A percentile compares a stretch with the other conserved stretches of the same genome.
phyloP scores from a whole-genome alignment of 2,329 filamentous ascomycete genomes.

The Sporothrix globosa region DNA sequence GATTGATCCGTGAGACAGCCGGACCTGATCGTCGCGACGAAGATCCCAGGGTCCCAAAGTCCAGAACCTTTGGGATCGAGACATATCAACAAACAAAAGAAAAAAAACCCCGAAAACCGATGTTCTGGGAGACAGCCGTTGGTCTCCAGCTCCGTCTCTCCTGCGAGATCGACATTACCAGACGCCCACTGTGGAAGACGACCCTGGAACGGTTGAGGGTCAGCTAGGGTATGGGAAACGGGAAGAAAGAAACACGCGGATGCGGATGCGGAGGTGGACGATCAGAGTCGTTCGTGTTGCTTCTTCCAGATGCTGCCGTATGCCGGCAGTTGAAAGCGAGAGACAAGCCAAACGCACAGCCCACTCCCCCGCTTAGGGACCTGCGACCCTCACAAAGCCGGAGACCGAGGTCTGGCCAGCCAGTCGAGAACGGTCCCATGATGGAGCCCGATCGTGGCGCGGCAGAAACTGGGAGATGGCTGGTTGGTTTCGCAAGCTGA shows the following conservation, averaged over 20 bases:
- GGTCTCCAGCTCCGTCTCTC: neutral
- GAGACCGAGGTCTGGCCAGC: neutral
- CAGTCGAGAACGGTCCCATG: neutral
- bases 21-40: neutral
- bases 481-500: neutral
- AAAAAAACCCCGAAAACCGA: neutral
- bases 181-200: neutral
- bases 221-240: neutral
- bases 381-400: neutral
- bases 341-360: conserved; percentile 1
- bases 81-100: no score
- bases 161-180: neutral
- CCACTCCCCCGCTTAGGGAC: neutral
- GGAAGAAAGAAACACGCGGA: neutral
- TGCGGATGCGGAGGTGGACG: conserved; percentile 5
- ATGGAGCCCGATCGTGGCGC: neutral
- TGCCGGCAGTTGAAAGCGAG: conserved; percentile 8
- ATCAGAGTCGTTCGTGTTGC: neutral
- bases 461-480: neutral
- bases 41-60: conserved; percentile 16
- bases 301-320: neutral
- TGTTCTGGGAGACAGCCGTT: conserved; percentile 7
- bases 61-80: neutral
- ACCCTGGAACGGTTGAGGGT: conserved; percentile 14
- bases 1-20: neutral